Evolutionary conservation across 2,329 filamentous ascomycete genomes (phyloP).

Genomic region (Westerdykella aurantiaca): DNA sequence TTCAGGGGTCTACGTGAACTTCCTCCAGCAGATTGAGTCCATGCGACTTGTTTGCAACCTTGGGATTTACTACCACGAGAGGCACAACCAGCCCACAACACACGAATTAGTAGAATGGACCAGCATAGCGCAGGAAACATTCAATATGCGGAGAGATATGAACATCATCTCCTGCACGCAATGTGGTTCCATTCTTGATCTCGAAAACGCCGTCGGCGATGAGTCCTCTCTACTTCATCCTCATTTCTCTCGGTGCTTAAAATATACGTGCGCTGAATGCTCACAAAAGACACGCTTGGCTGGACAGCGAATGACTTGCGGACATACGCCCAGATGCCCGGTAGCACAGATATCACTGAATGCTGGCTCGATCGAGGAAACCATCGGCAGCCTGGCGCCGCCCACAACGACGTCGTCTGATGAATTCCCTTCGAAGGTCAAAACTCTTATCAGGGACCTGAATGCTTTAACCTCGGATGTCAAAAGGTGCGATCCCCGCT

Average conservation of each 20-base stretch:
- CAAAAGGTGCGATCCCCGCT: constrained; percentile 32
- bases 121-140: constrained; percentile 8
- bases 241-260: constrained; percentile 11
- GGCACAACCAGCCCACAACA: constrained; percentile 1
- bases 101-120: constrained; percentile 7
- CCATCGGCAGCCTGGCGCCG: neutral
- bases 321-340: constrained; percentile 10
- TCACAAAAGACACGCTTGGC: constrained; percentile 3
- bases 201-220: neutral
- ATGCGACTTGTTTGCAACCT: constrained; percentile 46
- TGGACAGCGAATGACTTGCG: constrained; percentile 7
- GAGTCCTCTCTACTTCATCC: constrained; percentile 2
- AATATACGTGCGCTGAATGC: constrained; percentile 12
- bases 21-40: constrained; percentile 43
- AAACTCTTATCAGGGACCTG: constrained; percentile 32
- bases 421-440: constrained; percentile 26
- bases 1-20: constrained; percentile 35
- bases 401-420: neutral
- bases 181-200: constrained; percentile 6
- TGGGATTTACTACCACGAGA: constrained; percentile 37
- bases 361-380: constrained; percentile 7
- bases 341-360: constrained; percentile 8
- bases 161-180: constrained; percentile 10
- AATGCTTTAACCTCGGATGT: constrained; percentile 14
- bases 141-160: constrained; percentile 12